These are phyloP conservation scores for Claviceps sp. DNA, from an alignment of 2,329 filamentous ascomycete genomes.

Conservation along the genomic window DNA sequence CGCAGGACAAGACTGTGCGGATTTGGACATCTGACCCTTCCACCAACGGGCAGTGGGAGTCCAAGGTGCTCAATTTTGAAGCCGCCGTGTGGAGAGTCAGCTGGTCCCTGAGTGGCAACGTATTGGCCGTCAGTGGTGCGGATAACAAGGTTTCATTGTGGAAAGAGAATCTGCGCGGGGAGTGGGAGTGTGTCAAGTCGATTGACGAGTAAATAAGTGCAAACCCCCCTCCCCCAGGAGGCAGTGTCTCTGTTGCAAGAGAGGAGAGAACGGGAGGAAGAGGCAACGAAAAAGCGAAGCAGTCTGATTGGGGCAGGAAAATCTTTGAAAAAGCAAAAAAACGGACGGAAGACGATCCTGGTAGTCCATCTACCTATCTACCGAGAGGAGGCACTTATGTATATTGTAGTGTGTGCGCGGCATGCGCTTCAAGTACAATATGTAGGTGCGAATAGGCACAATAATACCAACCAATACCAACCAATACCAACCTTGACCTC, in stretches of 20 bases:
- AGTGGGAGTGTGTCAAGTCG: constrained; percentile 95
- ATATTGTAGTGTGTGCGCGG: too few relatives aligned
- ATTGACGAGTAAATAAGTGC: constrained; percentile 74
- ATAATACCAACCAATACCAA: neutral
- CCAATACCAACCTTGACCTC: too few relatives aligned
- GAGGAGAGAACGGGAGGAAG: neutral
- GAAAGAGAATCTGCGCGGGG: constrained; percentile 95
- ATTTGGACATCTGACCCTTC: constrained; percentile 75
- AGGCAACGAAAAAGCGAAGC: neutral
- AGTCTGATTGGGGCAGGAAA: neutral
- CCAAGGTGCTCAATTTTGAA: constrained; percentile 77
- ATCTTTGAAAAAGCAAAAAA: neutral
- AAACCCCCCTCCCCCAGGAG: too few relatives aligned
- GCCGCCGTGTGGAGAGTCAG: constrained; percentile 88
- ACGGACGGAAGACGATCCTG: constrained; percentile 16
- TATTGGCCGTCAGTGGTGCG: constrained; percentile 80
- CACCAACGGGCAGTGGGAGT: constrained; percentile 62
- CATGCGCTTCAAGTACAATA: too few relatives aligned
- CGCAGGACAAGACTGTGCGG: constrained; percentile 90
- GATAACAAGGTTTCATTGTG: constrained; percentile 96
- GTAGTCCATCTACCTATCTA: neutral
- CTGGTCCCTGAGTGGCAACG: constrained; percentile 95
- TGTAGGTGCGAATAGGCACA: neutral
- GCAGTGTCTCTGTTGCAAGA: neutral
- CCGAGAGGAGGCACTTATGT: too few relatives aligned